Evolutionary conservation across 139 green algal species (phyloP), one percentile per base, ranked within the genome.

Genomic region (Chlorokybus atmophyticus): DNA sequence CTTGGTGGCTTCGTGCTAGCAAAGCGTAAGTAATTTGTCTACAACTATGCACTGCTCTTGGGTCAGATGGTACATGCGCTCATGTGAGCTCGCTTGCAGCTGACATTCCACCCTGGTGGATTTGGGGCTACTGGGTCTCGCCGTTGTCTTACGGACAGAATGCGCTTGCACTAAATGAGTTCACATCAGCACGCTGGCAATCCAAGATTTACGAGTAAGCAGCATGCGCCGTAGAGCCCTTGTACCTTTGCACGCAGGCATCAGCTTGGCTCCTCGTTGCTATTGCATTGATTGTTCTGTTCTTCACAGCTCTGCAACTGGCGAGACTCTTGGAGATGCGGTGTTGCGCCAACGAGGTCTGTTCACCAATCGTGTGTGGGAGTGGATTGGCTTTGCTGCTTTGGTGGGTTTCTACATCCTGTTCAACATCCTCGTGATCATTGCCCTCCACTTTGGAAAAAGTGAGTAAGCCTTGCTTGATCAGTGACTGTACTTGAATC

Each of bases 161-260:
- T 26, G 71, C 71, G 0, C 35, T 85, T 2, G 64, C 67, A 14
- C 68, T 82, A 68, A 86, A 83, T 51, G 79, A 86, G 68, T 71
- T 86, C 53, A 74, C 59, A 1, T 62, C 58, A 0, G 58, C 67
- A 2, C 31, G 59, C 4, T 86, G 79, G 79, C 38, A 44, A 44
- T 23, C 38, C 38, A 17, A 44, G 38, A 44, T n/a, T n/a, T n/a
- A n/a, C n/a, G n/a, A n/a, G n/a, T n/a, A n/a, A n/a, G n/a, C n/a
- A n/a, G n/a, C n/a, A n/a, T n/a, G n/a, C n/a, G n/a, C n/a, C n/a
- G n/a, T n/a, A n/a, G n/a, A n/a, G n/a, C n/a, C n/a, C n/a, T n/a
- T n/a, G n/a, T n/a, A n/a, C n/a, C n/a, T n/a, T n/a, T n/a, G n/a
- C n/a, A n/a, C n/a, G n/a, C n/a, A n/a, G n/a, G n/a, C n/a, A n/a